A percentile compares a stretch with the other conserved stretches of the same genome.
Conservation (phyloP, 2,329 filamentous ascomycete species). For the Pseudogymnoascus sp. region DNA sequence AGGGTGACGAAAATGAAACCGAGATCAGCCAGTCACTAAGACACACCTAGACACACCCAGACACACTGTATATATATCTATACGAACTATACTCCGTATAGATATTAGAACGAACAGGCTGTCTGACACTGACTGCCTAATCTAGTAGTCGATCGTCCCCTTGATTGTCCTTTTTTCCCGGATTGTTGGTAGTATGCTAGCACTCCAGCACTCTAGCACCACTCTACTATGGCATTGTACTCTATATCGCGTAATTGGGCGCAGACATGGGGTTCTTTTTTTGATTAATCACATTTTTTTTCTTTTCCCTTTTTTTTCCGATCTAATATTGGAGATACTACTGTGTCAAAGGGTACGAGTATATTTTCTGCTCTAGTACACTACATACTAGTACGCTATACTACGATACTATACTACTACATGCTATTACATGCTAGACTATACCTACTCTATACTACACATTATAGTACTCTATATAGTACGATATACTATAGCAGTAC, state of each 20-base stretch:
- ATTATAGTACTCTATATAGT: not conserved
- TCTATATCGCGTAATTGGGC: not conserved
- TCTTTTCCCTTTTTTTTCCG: not conserved
- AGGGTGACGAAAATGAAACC: constrained; percentile 2
- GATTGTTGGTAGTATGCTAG: not conserved
- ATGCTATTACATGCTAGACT: not conserved
- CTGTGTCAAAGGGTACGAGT: not conserved
- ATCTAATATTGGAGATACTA: constrained; percentile 1
- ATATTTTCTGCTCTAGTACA: no score
- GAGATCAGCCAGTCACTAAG: constrained; percentile 1
- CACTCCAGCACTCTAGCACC: no score
- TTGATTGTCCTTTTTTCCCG: not conserved
- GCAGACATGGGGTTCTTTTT: not conserved
- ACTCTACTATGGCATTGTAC: no score
- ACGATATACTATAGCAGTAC: not conserved
- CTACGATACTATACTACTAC: not conserved
- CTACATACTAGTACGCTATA: not conserved
- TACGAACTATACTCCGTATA: not conserved
- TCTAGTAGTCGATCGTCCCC: not conserved
- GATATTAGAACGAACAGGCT: not conserved
- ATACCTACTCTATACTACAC: not conserved
- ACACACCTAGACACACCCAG: not conserved
- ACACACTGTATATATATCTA: not conserved
- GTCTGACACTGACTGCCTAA: constrained; percentile 2
- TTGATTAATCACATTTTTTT: constrained; percentile 4